Base-by-base conservation (phyloP, 495 filamentous ascomycete genomes). In the Thozetella sp. region DNA sequence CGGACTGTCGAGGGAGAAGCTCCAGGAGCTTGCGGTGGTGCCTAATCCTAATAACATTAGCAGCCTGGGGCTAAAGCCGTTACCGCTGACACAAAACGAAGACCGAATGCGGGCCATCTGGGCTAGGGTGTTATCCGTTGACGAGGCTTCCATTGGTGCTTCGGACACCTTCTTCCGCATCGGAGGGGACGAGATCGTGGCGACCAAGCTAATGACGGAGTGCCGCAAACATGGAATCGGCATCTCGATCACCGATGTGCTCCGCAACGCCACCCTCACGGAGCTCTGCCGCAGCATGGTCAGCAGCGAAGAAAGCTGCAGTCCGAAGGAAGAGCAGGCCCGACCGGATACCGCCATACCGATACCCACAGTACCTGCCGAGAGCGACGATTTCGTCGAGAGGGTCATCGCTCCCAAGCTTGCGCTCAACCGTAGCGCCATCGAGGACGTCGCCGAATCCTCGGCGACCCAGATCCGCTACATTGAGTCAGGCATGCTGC, bases 401-500 rank as follows among this genome's bases (percentile, higher is more conserved):
- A 62, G 67, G 27, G 63, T 71, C 26, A 70, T 76, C n/a, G 73
- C 67, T 1, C 69, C 73, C 13, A 72, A 66, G 50, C 55, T 79
- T 25, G 74, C 69, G 0, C 67, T 74, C 0, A 71, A 79, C 23
- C 60, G 55, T 1, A 64, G 64, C 48, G 54, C 66, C 1, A 72
- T 81, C 55, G 72, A 72, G 54, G 77, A 78, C 51, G 72, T 72
- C 11, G 72, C 75, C 6, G 75, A 79, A 58, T 74, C 77, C 20
- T 72, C 78, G 1, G 70, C 74, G 1, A 63, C 74, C 1, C 78
- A 81, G 63, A 74, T 77, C 26, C 67, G 69, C 45, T 73, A 73
- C 58, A 68, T 81, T 43, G 78, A 81, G 67, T 76, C 76, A 12
- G 78, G 71, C 25, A 79, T 78, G 76, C 67, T 78, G 13, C 63